A percentile compares a stretch with the other conserved stretches of the same genome.
phyloP scores from a whole-genome alignment of 208 protist species.

The Leishmania turanica region DNA sequence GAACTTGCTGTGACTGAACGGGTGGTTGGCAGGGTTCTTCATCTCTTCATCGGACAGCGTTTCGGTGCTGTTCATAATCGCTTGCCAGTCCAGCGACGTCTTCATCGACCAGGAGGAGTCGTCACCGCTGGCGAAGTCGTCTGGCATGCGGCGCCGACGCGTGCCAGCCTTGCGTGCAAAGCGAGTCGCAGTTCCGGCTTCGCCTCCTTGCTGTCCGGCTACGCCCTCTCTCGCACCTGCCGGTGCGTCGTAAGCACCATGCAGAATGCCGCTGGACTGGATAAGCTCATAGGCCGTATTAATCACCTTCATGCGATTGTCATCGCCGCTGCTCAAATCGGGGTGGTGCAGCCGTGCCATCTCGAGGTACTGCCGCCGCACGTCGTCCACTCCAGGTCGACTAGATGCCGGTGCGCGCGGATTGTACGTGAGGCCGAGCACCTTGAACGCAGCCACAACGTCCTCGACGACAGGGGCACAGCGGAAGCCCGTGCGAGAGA shows the following conservation, averaged over 20 bases:
- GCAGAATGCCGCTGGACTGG: constrained; percentile 67
- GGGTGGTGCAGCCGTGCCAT: constrained; percentile 90
- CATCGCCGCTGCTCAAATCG: constrained; percentile 85
- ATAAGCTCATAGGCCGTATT: constrained; percentile 92
- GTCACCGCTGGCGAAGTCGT: constrained; percentile 87
- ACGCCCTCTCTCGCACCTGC: not conserved
- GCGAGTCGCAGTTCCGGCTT: constrained; percentile 11
- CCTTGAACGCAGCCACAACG: constrained; percentile 70
- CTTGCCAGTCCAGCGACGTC: constrained; percentile 76
- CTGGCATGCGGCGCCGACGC: constrained; percentile 65
- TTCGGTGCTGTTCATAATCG: constrained; percentile 57
- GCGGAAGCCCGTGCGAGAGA: constrained; percentile 12
- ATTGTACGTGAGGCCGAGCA: constrained; percentile 65
- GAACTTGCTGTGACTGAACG: constrained; percentile 87
- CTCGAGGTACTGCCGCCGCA: constrained; percentile 83
- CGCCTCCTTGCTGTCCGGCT: not conserved
- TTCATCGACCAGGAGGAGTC: constrained; percentile 80
- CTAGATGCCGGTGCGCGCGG: constrained; percentile 24
- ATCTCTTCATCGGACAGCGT: constrained; percentile 63
- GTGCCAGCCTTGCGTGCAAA: constrained; percentile 49
- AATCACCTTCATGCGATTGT: constrained; percentile 86
- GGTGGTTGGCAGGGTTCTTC: constrained; percentile 87
- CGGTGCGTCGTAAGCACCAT: constrained; percentile 5
- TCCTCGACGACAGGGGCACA: constrained; percentile 42
- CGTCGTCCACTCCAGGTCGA: constrained; percentile 43